phyloP scores from a whole-genome alignment of 352 stramenopile genomes.

The Pythium plurisporium region DNA sequence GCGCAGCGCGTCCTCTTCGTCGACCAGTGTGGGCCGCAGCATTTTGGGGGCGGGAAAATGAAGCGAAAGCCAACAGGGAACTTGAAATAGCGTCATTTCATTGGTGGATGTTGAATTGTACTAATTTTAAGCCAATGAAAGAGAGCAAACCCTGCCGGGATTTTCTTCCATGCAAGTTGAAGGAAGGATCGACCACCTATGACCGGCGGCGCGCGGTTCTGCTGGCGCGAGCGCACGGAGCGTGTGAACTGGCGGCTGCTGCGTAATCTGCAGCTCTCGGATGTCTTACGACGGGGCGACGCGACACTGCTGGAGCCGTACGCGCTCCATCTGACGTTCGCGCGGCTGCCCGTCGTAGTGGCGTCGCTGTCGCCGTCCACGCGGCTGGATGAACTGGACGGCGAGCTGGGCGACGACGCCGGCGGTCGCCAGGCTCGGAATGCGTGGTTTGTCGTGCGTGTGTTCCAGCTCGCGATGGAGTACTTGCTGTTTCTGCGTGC shows the following conservation, averaged over 20 bases:
- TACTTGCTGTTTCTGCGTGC: constrained; percentile 69
- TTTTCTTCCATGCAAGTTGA: background rate
- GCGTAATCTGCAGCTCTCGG: constrained; percentile 36
- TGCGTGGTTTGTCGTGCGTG: constrained; percentile 64
- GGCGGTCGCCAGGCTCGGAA: constrained; percentile 29
- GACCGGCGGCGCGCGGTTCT: constrained; percentile 38
- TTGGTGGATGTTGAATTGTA: background rate
- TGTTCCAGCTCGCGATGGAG: constrained; percentile 73
- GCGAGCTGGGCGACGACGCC: constrained; percentile 4
- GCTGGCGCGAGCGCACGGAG: constrained; percentile 71
- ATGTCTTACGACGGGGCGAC: constrained; percentile 50
- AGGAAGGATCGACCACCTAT: background rate
- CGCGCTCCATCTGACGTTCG: constrained; percentile 72
- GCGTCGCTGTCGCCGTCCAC: no score
- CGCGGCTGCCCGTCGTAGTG: constrained; percentile 33
- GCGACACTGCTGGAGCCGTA: constrained; percentile 60
- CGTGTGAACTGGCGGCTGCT: constrained; percentile 72
- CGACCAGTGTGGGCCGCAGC: background rate
- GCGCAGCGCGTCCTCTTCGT: background rate
- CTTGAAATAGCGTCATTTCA: background rate
- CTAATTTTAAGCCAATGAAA: background rate
- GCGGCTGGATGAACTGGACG: background rate
- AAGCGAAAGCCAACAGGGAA: background rate
- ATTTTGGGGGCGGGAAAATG: background rate
- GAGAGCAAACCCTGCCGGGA: background rate